Evolutionary conservation across 352 stramenopile genomes (phyloP).

Genomic region (Phytophthora colocasiae): DNA sequence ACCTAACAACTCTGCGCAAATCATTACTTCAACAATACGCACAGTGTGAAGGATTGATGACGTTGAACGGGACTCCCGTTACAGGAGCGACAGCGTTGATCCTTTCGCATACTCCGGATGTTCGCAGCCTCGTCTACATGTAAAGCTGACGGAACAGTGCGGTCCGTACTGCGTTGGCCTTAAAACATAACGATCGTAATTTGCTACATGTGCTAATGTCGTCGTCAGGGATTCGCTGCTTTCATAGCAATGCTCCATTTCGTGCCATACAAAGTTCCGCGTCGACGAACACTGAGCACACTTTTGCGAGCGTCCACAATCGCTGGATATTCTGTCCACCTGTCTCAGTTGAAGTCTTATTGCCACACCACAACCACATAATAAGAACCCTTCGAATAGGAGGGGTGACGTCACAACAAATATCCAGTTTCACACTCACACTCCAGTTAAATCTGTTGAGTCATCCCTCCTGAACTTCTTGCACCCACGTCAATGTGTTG

Average conservation of each 20-base stretch:
- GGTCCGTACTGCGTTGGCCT: too few relatives aligned
- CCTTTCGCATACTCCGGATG: slow-evolving; percentile 10
- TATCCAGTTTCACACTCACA: background rate
- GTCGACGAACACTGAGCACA: slow-evolving; percentile 18
- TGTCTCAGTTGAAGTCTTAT: slow-evolving; percentile 21
- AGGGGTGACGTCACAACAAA: slow-evolving; percentile 19
- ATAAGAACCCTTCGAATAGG: slow-evolving; percentile 22
- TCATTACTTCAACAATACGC: too few relatives aligned
- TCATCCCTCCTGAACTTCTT: background rate
- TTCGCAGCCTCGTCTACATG: slow-evolving; percentile 3
- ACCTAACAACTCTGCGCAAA: too few relatives aligned
- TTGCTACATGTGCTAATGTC: too few relatives aligned
- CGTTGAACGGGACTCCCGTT: background rate
- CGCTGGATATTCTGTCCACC: slow-evolving; percentile 32
- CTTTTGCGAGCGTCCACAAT: slow-evolving; percentile 16
- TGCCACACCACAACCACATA: slow-evolving; percentile 21
- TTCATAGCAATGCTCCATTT: slow-evolving; percentile 1
- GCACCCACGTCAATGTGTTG: slow-evolving; percentile 17
- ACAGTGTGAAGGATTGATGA: background rate
- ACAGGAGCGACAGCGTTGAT: background rate
- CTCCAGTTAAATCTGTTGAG: background rate
- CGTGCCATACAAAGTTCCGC: background rate
- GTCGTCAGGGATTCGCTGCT: too few relatives aligned
- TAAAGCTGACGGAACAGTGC: too few relatives aligned
- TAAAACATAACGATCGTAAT: too few relatives aligned